Base-by-base conservation (phyloP, 2,329 filamentous ascomycete genomes). In the Xylaria sp. region DNA sequence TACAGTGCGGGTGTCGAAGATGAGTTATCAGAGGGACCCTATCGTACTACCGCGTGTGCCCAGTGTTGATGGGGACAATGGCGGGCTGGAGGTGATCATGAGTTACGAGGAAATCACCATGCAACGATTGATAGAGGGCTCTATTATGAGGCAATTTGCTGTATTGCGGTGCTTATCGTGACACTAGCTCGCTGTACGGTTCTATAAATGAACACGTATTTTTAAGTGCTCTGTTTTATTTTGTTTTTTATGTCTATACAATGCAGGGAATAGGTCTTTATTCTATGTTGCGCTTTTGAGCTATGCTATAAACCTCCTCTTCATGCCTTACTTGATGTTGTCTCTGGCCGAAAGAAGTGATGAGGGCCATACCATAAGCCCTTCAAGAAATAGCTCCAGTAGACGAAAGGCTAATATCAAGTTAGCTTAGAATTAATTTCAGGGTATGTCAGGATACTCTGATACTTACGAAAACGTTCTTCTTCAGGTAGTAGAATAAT, bases 401-500 rank as follows among this genome's bases (percentile, higher is more conserved):
- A 78, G 0, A 73, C 76, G 12, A 61, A 70, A 18, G 76, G 76
- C 76, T 77, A 30, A 36, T n/a, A 0, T 9, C 9, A n/a, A 23
- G 58, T 57, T 55, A 58, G 60, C 50, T 20, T 45, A 12, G 12
- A 41, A 23, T 15, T 52, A 12, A 36, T 12, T 7, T 18, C 15
- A 25, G 25, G 13, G 10, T 43, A 52, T 41, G 25, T 9, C 15
- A 5, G n/a, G 23, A 6, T 28, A 13, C 50, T 57, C 23, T n/a
- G 20, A 23, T 15, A 76, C 76, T 75, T 72, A 77, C 76, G 72
- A 83, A 83, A 60, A 83, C 79, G 59, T 83, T 78, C 75, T 83
- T 84, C 76, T 83, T 84, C 45, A 83, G 67, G 69, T 82, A 77
- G 66, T 82, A 83, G 70, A 79, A 83, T 2, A 76, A 69, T 30